Percentiles rank a stretch among this genome's conserved stretches.
Conservation (phyloP, 2,329 filamentous ascomycete genomes). For the Fusarium coicis region DNA sequence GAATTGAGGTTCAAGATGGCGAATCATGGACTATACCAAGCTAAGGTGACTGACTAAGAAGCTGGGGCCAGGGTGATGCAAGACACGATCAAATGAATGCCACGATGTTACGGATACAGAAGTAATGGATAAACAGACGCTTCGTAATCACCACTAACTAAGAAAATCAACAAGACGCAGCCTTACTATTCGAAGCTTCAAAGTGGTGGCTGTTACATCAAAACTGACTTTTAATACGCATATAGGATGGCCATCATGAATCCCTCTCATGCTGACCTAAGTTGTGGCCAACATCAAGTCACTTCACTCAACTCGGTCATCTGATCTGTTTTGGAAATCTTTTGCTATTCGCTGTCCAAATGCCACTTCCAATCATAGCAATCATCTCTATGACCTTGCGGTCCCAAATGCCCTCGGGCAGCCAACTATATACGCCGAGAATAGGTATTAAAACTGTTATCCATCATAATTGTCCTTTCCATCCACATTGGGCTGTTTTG, state of each 20-base stretch:
- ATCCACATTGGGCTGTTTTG: conserved; percentile 3
- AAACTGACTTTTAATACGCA: background rate
- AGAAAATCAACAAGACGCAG: background rate
- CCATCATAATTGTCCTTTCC: conserved; percentile 33
- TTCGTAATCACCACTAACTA: background rate
- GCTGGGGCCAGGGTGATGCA: conserved; percentile 19
- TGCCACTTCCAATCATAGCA: conserved; percentile 33
- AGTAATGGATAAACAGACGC: background rate
- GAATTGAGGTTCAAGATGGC: conserved; percentile 18
- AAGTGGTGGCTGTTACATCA: background rate
- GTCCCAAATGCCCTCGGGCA: conserved; percentile 34
- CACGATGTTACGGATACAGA: background rate
- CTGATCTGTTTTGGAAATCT: background rate
- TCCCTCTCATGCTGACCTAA: conserved; percentile 7
- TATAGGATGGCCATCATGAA: conserved; percentile 9
- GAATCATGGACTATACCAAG: background rate
- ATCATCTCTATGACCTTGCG: conserved; percentile 34
- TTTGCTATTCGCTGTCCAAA: conserved; percentile 32
- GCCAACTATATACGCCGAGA: conserved; percentile 45
- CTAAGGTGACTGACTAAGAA: conserved; percentile 23
- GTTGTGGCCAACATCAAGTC: background rate
- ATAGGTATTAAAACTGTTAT: conserved; percentile 47
- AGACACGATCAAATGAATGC: background rate
- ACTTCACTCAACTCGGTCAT: background rate
- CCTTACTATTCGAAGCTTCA: background rate